Base-by-base conservation (phyloP, 2,329 filamentous ascomycete species). In the Alternaria tenuissima region DNA sequence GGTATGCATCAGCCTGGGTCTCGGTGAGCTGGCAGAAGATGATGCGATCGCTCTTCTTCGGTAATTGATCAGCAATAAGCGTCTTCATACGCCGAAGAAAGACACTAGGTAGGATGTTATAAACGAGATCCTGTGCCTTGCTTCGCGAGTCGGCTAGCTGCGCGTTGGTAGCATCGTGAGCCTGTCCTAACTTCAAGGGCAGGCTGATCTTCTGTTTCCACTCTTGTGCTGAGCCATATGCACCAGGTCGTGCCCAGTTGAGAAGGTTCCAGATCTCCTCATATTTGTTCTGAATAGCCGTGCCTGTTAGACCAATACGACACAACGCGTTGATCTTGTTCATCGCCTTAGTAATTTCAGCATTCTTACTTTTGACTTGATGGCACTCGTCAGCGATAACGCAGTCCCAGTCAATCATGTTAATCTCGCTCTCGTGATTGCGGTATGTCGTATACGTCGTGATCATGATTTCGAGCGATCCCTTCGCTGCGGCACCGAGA, bases 261-360 rank as follows among this genome's bases (percentile, higher is more conserved):
- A 99, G 83, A 0, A 99, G 83, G 0, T 93, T 96, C 94, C 94
- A 99, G 1, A 99, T 85, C 77, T 99, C 95, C 74, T 97, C 93
- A 76, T 99, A 99, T 67, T 92, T 95, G 78, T 99, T 99, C 75
- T 99, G 95, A 44, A 99, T 97, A 0, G 94, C 94, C 0, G 95
- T 99, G 2, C 95, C 95, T 0, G 94, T 98, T 8, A 99, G 83
- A 0, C 95, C 95, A 62, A 99, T 94, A 34, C 95, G 88, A 73
- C 95, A 98, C 3, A 98, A 85, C 0, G 94, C 89, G 69, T 99
- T 99, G 68, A 98, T 84, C 62, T 94, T 88, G 69, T 93, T 91
- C 90, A 99, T 94, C 0, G 93, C 89, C 71, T 91, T 88, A 0
- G 94, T 95, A 7, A 90, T 91, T 63, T 90, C 91, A 0, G 94